Conservation (phyloP, 2,329 filamentous ascomycete species). For the Fusarium sp. region DNA sequence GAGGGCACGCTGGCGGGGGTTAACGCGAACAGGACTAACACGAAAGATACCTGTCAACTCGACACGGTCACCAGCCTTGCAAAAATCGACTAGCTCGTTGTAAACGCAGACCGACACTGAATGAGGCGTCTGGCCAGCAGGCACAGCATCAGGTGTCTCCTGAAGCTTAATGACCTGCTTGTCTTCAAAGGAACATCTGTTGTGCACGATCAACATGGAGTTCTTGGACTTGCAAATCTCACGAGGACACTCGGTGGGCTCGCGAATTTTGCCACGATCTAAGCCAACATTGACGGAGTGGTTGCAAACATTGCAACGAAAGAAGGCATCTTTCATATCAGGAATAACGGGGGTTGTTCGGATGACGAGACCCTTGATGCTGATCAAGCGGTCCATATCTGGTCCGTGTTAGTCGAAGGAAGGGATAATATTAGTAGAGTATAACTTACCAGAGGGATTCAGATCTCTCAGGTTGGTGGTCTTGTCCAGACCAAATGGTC, state of each 20-base stretch:
- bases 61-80: slow-evolving; percentile 96
- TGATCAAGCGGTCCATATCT: slow-evolving; percentile 96
- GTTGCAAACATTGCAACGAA: slow-evolving; percentile 92
- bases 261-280: slow-evolving; percentile 94
- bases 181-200: slow-evolving; percentile 92
- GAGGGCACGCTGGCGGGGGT: slow-evolving; percentile 89
- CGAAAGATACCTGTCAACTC: slow-evolving; percentile 98
- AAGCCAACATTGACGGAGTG: slow-evolving; percentile 91
- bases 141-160: slow-evolving; percentile 94
- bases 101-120: slow-evolving; percentile 97
- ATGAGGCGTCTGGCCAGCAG: slow-evolving; percentile 95
- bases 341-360: slow-evolving; percentile 95
- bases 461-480: slow-evolving; percentile 92
- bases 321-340: slow-evolving; percentile 99
- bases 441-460: slow-evolving; percentile 78
- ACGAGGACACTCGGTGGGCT: slow-evolving; percentile 90
- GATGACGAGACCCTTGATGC: slow-evolving; percentile 95
- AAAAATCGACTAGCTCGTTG: slow-evolving; percentile 95
- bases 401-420: slow-evolving; percentile 20
- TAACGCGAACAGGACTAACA: slow-evolving; percentile 91
- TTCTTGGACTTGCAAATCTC: slow-evolving; percentile 84
- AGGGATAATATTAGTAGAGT: not conserved
- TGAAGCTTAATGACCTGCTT: slow-evolving; percentile 99
- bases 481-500: slow-evolving; percentile 87
- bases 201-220: slow-evolving; percentile 98